These are phyloP conservation scores for Ogataea kodamae DNA, from an alignment of 805 yeast species.

Conservation along the genomic window DNA sequence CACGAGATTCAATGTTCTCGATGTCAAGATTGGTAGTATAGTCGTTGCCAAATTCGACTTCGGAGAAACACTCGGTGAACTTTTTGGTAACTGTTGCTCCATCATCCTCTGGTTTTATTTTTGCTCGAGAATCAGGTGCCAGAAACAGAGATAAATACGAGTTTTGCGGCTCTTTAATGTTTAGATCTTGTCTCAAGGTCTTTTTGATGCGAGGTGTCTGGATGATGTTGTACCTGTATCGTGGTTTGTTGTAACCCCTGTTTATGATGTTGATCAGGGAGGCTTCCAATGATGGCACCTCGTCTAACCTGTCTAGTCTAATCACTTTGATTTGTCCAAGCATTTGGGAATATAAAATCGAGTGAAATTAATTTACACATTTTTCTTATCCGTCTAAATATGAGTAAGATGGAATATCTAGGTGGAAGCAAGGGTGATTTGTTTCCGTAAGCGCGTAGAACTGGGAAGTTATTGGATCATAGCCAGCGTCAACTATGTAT, in stretches of 20 bases:
- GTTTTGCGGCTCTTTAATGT: conserved; percentile 20
- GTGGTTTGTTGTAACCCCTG: conserved; percentile 47
- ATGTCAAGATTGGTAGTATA: conserved; percentile 3
- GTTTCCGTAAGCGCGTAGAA: conserved; percentile 54
- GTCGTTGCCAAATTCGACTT: conserved; percentile 5
- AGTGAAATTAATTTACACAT: background rate
- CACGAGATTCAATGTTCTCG: conserved; percentile 28
- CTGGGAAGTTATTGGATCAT: conserved; percentile 12
- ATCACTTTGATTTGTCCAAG: conserved; percentile 4
- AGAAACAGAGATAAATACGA: conserved; percentile 25
- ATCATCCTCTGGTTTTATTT: conserved; percentile 16
- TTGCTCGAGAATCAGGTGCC: conserved; percentile 22
- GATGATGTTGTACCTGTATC: conserved; percentile 41
- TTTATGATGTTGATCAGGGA: conserved; percentile 38
- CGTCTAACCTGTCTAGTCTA: conserved; percentile 2
- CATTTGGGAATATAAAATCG: conserved; percentile 1
- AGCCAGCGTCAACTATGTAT: conserved; percentile 23
- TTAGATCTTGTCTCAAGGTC: conserved; percentile 27
- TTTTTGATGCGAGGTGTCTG: conserved; percentile 39
- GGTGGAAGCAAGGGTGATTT: conserved; percentile 71
- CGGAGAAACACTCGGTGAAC: conserved; percentile 11
- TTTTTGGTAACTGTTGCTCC: conserved; percentile 19
- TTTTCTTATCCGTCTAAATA: conserved; percentile 14
- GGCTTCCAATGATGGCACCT: conserved; percentile 13
- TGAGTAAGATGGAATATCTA: conserved; percentile 63